Conservation (phyloP, 106 monocot species). For the Allium sativum region DNA sequence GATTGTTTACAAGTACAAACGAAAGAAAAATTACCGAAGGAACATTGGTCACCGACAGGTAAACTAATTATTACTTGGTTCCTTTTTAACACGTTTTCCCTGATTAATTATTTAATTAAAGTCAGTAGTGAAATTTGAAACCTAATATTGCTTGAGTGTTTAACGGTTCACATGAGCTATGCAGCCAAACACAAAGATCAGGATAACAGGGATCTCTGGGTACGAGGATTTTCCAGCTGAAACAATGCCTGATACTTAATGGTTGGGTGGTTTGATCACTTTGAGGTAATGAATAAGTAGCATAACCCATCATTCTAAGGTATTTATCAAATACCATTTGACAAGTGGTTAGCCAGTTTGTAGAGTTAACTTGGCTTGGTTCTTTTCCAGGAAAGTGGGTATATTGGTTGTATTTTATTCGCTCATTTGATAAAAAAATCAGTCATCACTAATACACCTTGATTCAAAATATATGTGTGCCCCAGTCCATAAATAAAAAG, state of each 20-base stretch:
- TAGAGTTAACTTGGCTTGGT: no score
- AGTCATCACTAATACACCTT: no score
- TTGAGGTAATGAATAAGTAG: conserved; percentile 3
- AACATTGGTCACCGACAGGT: conserved; percentile 98
- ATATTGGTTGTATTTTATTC: no score
- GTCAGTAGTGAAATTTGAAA: neutral
- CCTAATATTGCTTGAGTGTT: neutral
- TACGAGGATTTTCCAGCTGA: conserved; percentile 79
- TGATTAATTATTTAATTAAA: no score
- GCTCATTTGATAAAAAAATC: no score
- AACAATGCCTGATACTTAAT: conserved; percentile 35
- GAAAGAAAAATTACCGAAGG: conserved; percentile 86
- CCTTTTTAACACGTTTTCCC: neutral
- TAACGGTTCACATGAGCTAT: neutral
- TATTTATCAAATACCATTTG: no score
- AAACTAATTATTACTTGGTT: neutral
- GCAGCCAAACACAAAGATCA: conserved; percentile 88
- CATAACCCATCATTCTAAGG: no score
- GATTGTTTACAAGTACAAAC: conserved; percentile 90
- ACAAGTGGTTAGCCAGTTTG: no score
- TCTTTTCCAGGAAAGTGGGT: no score
- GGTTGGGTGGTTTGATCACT: neutral
- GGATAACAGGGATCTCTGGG: conserved; percentile 79
- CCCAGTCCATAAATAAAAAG: no score
- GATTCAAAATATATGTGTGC: no score